Evolutionary conservation across 805 yeast genomes (phyloP), one percentile per base, ranked within the genome.

Genomic region (Candida jianshihensis): DNA sequence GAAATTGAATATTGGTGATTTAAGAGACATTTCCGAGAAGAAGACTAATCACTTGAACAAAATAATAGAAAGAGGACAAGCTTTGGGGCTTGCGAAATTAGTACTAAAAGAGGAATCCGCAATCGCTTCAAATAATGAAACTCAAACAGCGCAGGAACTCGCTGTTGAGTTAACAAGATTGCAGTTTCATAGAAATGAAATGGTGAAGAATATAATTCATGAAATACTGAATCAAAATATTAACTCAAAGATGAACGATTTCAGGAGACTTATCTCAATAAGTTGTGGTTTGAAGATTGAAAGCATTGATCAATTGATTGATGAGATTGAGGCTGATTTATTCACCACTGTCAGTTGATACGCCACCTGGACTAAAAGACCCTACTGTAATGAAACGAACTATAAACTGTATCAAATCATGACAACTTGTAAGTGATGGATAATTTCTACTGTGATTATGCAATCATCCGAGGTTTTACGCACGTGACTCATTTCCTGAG

Each of bases 221-320:
- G 70, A 73, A 19, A 57, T 69, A 27, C 63, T 71, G 0, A 66
- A 66, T 13, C 56, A 60, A 16, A 69, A 64, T 24, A 57, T 70
- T 27, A 73, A 67, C 56, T 33, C 63, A 21, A 81, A 78, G 56
- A 80, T 85, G 75, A 72, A 76, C 49, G 87, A 86, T 54, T 82
- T 90, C 63, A 70, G 95, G 44, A 77, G 78, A 50, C 66, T 90
- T 42, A 79, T 92, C 30, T 74, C 90, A 18, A 63, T 78, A 32
- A 74, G 86, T 33, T 83, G 94, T 54, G 95, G 86, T 3, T 68
- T 87, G 37, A 75, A 78, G 34, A 70, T 79, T 16, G 94, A 85
- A 41, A 92, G 83, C 41, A 80, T 90, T 39, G 86, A 81, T 46
- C 81, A 84, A 21, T 68, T 87, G 40, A 66, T 90, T 34, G 90